Conservation (phyloP, 1,284 basidiomycete species). For the Melampsora americana region DNA sequence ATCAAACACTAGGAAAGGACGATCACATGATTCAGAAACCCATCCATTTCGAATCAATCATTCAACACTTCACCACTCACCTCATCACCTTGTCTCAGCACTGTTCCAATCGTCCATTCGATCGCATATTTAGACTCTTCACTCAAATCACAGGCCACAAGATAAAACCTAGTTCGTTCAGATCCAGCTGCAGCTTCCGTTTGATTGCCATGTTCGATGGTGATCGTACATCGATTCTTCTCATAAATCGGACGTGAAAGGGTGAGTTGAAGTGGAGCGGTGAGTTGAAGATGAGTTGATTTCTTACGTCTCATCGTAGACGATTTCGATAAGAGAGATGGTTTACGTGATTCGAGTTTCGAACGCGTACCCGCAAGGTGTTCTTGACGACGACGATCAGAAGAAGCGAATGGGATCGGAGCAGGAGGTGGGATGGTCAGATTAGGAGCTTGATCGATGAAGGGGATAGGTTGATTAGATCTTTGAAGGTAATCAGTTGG, state of each 20-base stretch:
- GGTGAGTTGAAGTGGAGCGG: background rate
- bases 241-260: background rate
- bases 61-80: background rate
- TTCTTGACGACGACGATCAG: background rate
- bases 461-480: background rate
- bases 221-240: background rate
- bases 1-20: background rate
- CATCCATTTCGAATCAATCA: background rate
- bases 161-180: conserved; percentile 11
- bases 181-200: background rate
- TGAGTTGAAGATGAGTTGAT: background rate
- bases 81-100: conserved; percentile 12
- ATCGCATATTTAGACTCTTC: conserved; percentile 5
- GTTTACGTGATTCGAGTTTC: background rate
- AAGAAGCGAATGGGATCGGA: background rate
- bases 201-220: conserved; percentile 4
- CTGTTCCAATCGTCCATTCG: conserved; percentile 4
- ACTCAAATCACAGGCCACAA: conserved; percentile 12
- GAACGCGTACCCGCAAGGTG: background rate
- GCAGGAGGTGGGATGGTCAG: background rate
- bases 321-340: background rate
- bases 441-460: conserved; percentile 2
- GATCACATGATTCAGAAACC: too few relatives aligned
- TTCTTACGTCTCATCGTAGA: background rate
- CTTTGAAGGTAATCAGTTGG: background rate